Evolutionary conservation across 78 protist species (phyloP).

Genomic region (Creolimax fragrantissima): DNA sequence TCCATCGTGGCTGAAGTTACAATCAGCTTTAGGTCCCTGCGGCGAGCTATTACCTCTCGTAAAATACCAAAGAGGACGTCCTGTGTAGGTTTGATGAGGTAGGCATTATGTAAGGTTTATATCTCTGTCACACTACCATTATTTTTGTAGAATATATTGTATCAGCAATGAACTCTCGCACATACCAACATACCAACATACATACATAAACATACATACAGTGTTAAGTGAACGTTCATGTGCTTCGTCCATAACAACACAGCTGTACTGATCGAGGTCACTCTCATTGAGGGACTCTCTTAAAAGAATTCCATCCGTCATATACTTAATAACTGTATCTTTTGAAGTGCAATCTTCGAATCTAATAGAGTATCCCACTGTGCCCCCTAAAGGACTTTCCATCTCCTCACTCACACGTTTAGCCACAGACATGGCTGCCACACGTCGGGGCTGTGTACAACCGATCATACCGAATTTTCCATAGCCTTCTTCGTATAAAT

Average conservation of each 20-base stretch:
- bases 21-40: constrained; percentile 90
- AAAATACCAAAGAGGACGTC: constrained; percentile 90
- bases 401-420: constrained; percentile 89
- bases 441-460: constrained; percentile 96
- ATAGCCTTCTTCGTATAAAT: constrained; percentile 88
- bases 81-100: background rate
- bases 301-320: constrained; percentile 95
- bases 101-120: too few species aligned
- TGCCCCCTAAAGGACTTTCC: constrained; percentile 59
- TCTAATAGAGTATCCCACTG: constrained; percentile 84
- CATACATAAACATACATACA: background rate
- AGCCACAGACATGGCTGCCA: constrained; percentile 95
- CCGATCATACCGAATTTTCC: constrained; percentile 70
- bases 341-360: constrained; percentile 79
- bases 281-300: constrained; percentile 77
- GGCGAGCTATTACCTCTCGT: constrained; percentile 2
- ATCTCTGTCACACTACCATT: too few species aligned
- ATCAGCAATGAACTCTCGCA: background rate
- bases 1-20: constrained; percentile 99
- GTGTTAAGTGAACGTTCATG: constrained; percentile 97
- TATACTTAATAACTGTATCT: constrained; percentile 80
- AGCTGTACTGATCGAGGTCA: constrained; percentile 67
- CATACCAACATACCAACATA: background rate
- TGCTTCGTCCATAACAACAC: constrained; percentile 95
- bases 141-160: too few species aligned